Evolutionary conservation across 75 land plant genomes (phyloP).

Genomic region (Picea sitchensis): DNA sequence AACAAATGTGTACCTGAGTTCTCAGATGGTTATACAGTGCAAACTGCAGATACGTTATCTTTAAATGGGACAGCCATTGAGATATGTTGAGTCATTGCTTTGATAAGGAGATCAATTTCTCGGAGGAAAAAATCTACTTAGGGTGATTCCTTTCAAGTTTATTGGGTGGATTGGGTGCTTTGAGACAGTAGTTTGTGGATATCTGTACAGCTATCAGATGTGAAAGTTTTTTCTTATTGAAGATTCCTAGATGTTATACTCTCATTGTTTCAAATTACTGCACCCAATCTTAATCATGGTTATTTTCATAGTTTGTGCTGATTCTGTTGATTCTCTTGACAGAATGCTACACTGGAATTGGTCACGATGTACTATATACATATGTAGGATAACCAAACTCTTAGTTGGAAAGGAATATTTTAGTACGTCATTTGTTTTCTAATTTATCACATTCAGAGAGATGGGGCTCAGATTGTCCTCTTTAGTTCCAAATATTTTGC

Average conservation of each 20-base stretch:
- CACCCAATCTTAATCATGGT: background rate
- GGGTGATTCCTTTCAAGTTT: slow-evolving; percentile 6
- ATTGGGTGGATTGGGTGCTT: background rate
- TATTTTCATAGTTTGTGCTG: slow-evolving; percentile 1
- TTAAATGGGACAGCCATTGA: slow-evolving; percentile 7
- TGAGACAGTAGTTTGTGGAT: background rate
- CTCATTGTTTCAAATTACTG: background rate
- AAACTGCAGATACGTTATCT: background rate
- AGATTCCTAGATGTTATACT: background rate
- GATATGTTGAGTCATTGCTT: background rate
- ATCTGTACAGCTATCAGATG: slow-evolving; percentile 7
- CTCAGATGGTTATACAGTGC: background rate
- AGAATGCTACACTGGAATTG: background rate
- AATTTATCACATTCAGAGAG: background rate
- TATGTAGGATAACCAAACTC: background rate
- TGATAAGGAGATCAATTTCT: slow-evolving; percentile 1
- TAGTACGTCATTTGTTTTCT: background rate
- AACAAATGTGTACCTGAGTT: background rate
- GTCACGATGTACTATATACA: background rate
- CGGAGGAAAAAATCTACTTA: background rate
- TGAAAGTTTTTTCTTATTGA: slow-evolving; percentile 2
- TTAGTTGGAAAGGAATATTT: background rate
- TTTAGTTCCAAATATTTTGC: background rate
- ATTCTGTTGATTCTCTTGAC: slow-evolving; percentile 6
- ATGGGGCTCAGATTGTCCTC: background rate